These are phyloP conservation scores for Clonostachys sp. DNA, from an alignment of 2,329 filamentous ascomycete species.

Conservation along the genomic window DNA sequence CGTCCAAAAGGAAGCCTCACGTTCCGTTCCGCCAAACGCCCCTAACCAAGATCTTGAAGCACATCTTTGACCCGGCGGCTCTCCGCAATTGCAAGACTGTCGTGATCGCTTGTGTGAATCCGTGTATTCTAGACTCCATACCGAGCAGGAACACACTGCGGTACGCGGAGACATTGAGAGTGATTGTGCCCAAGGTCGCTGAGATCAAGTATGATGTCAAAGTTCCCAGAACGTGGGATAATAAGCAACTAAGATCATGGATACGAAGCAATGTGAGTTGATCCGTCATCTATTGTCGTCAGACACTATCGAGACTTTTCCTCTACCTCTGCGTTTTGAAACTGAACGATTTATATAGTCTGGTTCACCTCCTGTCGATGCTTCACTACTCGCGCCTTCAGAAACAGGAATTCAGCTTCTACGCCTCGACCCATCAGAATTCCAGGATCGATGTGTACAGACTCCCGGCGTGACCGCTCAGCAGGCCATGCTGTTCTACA, in stretches of 20 bases:
- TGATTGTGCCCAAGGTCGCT: slow-evolving; percentile 21
- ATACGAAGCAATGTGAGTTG: slow-evolving; percentile 31
- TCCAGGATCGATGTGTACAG: slow-evolving; percentile 31
- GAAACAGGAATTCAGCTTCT: slow-evolving; percentile 36
- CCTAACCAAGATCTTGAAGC: slow-evolving; percentile 42
- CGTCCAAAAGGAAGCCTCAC: slow-evolving; percentile 23
- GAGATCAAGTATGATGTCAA: slow-evolving; percentile 12
- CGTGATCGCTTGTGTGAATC: slow-evolving; percentile 42
- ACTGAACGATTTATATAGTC: slow-evolving; percentile 18
- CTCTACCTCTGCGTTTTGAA: no score
- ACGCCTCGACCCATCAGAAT: slow-evolving; percentile 29
- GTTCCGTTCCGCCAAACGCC: slow-evolving; percentile 41
- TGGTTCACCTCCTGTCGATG: slow-evolving; percentile 25
- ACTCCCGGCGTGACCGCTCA: slow-evolving; percentile 24
- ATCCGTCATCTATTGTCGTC: no score
- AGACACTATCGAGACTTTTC: no score
- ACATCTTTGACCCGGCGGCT: slow-evolving; percentile 38
- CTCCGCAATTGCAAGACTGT: slow-evolving; percentile 33
- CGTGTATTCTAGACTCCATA: slow-evolving; percentile 33
- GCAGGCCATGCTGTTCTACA: slow-evolving; percentile 32
- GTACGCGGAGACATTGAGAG: slow-evolving; percentile 41
- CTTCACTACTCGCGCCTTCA: slow-evolving; percentile 26
- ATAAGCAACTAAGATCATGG: slow-evolving; percentile 30
- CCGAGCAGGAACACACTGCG: slow-evolving; percentile 43
- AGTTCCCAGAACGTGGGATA: slow-evolving; percentile 31